Percentiles rank a stretch among this genome's conserved stretches.
These are phyloP conservation scores for Suillus discolor DNA, from an alignment of 768 basidiomycete species.

Conservation along the genomic window DNA sequence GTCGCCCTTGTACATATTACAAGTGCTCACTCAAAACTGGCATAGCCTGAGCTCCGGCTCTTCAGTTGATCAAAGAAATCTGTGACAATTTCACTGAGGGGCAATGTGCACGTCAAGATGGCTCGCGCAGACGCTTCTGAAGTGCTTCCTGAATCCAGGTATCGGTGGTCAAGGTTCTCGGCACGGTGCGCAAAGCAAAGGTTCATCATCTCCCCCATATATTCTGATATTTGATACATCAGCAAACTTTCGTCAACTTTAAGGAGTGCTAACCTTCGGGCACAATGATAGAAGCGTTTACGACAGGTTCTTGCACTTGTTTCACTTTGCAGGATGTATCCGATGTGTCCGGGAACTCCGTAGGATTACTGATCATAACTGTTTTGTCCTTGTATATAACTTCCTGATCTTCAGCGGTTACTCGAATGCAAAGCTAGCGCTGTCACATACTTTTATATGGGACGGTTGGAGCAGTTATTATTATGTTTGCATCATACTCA, in stretches of 20 bases:
- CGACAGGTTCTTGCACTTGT: constrained; percentile 89
- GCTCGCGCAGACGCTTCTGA: constrained; percentile 51
- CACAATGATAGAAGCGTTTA: constrained; percentile 91
- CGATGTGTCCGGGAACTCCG: constrained; percentile 87
- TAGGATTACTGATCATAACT: constrained; percentile 84
- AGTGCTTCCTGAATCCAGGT: constrained; percentile 62
- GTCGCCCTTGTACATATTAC: not conserved
- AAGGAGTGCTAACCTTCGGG: constrained; percentile 68
- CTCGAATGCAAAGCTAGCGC: not conserved
- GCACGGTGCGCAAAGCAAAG: constrained; percentile 87
- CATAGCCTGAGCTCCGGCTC: constrained; percentile 88
- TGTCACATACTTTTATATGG: constrained; percentile 74
- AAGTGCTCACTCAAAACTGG: constrained; percentile 80
- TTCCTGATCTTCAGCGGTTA: constrained; percentile 31
- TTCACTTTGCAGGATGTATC: constrained; percentile 63
- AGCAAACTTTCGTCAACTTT: not conserved
- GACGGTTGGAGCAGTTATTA: constrained; percentile 95
- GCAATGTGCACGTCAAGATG: constrained; percentile 82
- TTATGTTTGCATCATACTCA: constrained; percentile 92
- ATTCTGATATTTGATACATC: constrained; percentile 51
- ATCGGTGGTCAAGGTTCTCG: constrained; percentile 79
- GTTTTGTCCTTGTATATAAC: constrained; percentile 73
- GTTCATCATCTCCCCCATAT: constrained; percentile 96
- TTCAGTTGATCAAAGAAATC: constrained; percentile 96
- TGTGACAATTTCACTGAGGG: constrained; percentile 90